These are phyloP conservation scores for Dioscorea cayenensis DNA, from an alignment of 116 monocot genomes.

Conservation along the genomic window DNA sequence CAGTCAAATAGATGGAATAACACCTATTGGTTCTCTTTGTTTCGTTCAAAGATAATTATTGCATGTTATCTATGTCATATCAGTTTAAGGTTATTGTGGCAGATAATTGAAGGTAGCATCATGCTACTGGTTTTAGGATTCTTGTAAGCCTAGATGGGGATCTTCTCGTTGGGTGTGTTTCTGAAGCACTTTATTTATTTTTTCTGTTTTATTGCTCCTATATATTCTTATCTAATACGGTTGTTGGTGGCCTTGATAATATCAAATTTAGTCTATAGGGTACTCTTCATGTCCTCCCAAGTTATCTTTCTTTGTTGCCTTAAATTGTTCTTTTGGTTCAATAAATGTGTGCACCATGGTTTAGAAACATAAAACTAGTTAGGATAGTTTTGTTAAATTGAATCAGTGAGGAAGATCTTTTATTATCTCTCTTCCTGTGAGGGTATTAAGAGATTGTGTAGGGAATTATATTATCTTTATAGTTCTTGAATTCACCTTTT, in stretches of 20 bases:
- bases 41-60: too few relatives aligned
- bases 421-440: neutral
- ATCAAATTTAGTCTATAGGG: too few relatives aligned
- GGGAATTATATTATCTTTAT: neutral
- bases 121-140: neutral
- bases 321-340: too few relatives aligned
- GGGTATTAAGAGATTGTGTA: neutral
- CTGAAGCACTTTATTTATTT: too few relatives aligned
- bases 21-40: too few relatives aligned
- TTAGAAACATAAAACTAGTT: too few relatives aligned
- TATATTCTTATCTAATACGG: neutral
- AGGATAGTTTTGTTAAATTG: neutral
- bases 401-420: neutral
- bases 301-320: too few relatives aligned
- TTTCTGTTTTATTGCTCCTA: neutral
- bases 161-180: neutral
- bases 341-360: too few relatives aligned
- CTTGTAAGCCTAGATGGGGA: neutral
- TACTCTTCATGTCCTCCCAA: too few relatives aligned
- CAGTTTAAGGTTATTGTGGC: neutral
- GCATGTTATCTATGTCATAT: too few relatives aligned
- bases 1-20: too few relatives aligned
- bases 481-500: neutral
- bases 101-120: neutral
- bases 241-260: neutral